Conservation (phyloP, 163 green algal species). For the Chloromonas sp. region DNA sequence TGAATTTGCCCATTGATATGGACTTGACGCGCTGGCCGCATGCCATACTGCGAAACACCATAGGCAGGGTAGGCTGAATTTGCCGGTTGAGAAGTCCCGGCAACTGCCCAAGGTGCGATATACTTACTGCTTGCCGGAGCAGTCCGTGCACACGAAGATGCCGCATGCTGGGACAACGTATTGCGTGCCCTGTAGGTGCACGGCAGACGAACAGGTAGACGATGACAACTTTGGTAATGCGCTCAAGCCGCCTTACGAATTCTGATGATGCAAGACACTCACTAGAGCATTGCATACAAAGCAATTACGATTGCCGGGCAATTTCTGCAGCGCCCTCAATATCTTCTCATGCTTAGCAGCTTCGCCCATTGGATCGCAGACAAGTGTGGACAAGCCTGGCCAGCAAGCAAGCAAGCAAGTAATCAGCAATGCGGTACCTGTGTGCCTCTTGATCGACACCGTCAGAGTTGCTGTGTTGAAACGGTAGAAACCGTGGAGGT, state of each 20-base stretch:
- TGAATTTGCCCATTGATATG: constrained; percentile 23
- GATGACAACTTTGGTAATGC: not conserved
- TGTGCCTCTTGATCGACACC: no score
- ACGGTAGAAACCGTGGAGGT: no score
- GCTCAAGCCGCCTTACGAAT: not conserved
- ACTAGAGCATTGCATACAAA: constrained; percentile 7
- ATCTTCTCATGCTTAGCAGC: not conserved
- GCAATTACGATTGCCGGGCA: not conserved
- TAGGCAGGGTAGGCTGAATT: not conserved
- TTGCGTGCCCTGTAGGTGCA: not conserved
- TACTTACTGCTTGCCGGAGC: not conserved
- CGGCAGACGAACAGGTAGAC: no score
- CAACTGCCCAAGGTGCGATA: not conserved
- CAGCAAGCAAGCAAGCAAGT: no score
- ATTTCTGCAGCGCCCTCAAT: constrained; percentile 1
- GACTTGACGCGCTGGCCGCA: constrained; percentile 14
- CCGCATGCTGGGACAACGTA: constrained; percentile 2
- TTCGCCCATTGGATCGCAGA: no score
- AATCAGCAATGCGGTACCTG: no score
- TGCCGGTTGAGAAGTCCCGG: not conserved
- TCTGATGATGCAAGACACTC: not conserved
- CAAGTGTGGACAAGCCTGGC: no score
- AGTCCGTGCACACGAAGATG: constrained; percentile 9
- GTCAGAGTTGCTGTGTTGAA: no score
- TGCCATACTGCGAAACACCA: not conserved